Conservation (phyloP, 2,329 filamentous ascomycete genomes). For the Bipolaris gigantea region DNA sequence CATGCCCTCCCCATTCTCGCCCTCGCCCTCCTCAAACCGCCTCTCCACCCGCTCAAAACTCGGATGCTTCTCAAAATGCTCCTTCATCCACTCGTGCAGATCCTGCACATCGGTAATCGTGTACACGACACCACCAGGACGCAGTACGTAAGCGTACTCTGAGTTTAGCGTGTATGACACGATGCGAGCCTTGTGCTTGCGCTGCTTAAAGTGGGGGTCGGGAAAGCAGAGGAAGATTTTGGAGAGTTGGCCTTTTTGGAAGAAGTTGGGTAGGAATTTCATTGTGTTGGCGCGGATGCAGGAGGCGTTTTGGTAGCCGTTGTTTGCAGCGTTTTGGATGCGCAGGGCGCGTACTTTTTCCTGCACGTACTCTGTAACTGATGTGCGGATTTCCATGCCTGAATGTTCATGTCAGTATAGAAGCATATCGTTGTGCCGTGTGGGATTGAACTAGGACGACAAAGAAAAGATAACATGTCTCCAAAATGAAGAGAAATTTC, state of each 20-base stretch:
- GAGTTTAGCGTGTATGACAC: conserved; percentile 85
- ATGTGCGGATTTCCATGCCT: conserved; percentile 90
- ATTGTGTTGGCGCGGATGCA: conserved; percentile 93
- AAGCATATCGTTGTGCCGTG: no score
- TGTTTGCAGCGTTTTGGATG: conserved; percentile 57
- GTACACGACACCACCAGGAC: conserved; percentile 84
- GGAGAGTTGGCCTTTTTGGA: conserved; percentile 74
- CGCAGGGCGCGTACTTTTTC: conserved; percentile 84
- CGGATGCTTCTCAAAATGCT: conserved; percentile 76
- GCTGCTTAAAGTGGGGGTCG: conserved; percentile 95
- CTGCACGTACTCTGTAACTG: conserved; percentile 88
- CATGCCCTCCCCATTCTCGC: conserved; percentile 65
- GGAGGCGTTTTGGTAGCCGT: conserved; percentile 79
- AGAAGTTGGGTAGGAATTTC: conserved; percentile 99
- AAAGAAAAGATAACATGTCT: no score
- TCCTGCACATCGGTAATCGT: conserved; percentile 98
- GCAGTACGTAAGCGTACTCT: conserved; percentile 87
- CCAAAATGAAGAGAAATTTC: not conserved
- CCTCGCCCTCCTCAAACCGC: conserved; percentile 55
- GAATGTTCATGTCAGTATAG: not conserved
- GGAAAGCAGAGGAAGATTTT: conserved; percentile 99
- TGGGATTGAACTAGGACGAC: no score
- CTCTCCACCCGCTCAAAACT: conserved; percentile 72
- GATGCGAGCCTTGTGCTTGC: conserved; percentile 96
- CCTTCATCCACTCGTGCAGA: conserved; percentile 89